Base-by-base conservation (phyloP, 768 basidiomycete species). In the Phylloporus arenicola region DNA sequence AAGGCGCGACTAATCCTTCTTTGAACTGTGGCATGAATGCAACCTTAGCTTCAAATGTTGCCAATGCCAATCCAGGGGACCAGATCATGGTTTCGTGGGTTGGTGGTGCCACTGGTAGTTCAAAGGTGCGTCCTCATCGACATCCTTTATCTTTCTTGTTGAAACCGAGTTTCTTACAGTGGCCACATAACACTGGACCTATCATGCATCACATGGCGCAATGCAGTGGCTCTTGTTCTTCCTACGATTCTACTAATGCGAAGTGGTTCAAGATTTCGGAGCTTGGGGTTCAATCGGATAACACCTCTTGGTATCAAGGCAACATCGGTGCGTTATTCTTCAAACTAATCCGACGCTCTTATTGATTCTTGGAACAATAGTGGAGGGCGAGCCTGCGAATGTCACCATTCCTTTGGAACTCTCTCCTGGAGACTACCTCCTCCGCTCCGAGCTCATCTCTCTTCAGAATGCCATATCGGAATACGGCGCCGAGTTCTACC, bases 381-480 rank as follows among this genome's bases (percentile, higher is more conserved):
- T 65, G 58, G 45, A 56, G 1, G 76, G 78, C 4, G 59, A 48
- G 16, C 58, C 71, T 1, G 75, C 72, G 1, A 70, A 58, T 12
- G 69, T 77, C 6, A 72, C 68, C 2, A 64, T 84, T 45, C 82
- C 82, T 10, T 49, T 59, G 14, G 75, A 71, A 47, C 68, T 92
- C 45, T 74, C 78, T 0, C 64, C 84, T 1, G 88, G 88, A 2
- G 73, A 82, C 58, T 92, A 90, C 63, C 72, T 91, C 42, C 64
- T 89, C 57, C 85, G 88, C 6, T 80, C 88, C 64, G 88, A 91
- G 50, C 78, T 91, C 62, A 82, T 91, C 63, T 80, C 84, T 9
- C 79, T 91, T 14, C 88, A 91, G 55, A 73, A 80, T 31, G 88
- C 74, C n/a, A 68, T 65, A 27, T 54, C 63, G 2, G 6, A 51